A percentile compares a stretch with the other conserved stretches of the same genome.
Evolutionary conservation across 192 early-diverging fungal species (phyloP).

Genomic region (Pilaira anomala): DNA sequence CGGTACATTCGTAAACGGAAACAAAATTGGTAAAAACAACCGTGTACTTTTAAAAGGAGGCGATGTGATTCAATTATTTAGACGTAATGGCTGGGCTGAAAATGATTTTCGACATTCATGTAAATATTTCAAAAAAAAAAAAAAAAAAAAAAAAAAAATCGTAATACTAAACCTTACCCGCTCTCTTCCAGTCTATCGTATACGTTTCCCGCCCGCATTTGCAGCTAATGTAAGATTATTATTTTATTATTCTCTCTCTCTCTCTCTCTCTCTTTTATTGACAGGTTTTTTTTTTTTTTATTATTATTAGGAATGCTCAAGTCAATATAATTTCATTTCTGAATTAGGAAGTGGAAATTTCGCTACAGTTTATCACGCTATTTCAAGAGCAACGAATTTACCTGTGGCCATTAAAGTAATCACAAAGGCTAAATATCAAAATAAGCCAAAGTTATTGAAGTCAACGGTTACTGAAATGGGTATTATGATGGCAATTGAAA

Average conservation of each 20-base stretch:
- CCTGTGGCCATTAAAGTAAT: constrained; percentile 16
- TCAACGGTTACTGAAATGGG: background rate
- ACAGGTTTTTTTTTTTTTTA: background rate
- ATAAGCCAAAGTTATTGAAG: constrained; percentile 6
- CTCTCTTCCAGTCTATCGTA: constrained; percentile 7
- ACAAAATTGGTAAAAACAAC: background rate
- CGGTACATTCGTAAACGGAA: constrained; percentile 14
- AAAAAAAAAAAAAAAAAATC: no score
- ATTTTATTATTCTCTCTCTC: no score
- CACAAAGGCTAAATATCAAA: background rate
- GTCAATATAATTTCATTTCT: background rate
- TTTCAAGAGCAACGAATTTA: background rate
- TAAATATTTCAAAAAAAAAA: no score
- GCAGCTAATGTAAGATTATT: constrained; percentile 8
- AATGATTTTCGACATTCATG: background rate
- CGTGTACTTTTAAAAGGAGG: constrained; percentile 3
- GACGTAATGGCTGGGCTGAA: background rate
- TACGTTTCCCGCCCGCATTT: constrained; percentile 4
- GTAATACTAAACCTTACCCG: background rate
- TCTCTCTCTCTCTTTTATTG: no score
- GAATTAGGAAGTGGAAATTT: constrained; percentile 6
- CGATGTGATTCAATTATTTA: background rate
- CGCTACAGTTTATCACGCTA: background rate
- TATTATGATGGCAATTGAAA: constrained; percentile 15
- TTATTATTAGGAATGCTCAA: constrained; percentile 8